Evolutionary conservation across 139 green algal species (phyloP).

Genomic region (Asterochloris sp.): DNA sequence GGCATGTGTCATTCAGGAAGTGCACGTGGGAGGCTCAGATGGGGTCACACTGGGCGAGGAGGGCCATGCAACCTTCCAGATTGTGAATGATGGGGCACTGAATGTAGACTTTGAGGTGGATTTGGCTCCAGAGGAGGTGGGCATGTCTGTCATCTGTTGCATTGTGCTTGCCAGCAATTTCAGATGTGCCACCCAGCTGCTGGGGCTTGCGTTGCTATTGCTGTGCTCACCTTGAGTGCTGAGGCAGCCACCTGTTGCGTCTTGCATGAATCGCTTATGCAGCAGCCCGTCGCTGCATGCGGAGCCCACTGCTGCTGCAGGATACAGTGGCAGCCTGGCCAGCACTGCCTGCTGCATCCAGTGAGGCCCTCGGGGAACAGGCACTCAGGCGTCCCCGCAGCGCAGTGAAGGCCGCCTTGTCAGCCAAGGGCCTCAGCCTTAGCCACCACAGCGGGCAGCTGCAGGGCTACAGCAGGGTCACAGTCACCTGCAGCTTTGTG

Average conservation of each 20-base stretch:
- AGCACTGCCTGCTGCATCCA: not conserved
- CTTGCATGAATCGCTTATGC: not conserved
- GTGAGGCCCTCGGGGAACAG: too few relatives aligned
- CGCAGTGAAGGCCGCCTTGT: not conserved
- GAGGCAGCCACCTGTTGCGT: not conserved
- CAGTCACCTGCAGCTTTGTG: not conserved
- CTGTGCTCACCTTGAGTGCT: not conserved
- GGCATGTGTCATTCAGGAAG: not conserved
- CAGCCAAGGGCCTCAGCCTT: not conserved
- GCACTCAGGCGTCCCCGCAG: not conserved
- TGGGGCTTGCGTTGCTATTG: not conserved
- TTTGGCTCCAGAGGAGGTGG: not conserved
- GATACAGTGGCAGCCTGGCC: not conserved
- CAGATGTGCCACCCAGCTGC: not conserved
- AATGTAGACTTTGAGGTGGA: conserved; percentile 38
- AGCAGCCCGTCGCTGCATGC: not conserved
- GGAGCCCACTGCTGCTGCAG: not conserved
- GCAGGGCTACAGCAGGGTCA: not conserved
- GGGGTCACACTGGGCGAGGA: conserved; percentile 52
- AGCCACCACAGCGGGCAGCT: not conserved
- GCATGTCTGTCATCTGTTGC: not conserved
- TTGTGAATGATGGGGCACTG: conserved; percentile 56
- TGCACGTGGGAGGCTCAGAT: conserved; percentile 17
- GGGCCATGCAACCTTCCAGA: conserved; percentile 26
- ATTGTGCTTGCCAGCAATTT: not conserved